phyloP scores from a whole-genome alignment of 148 eudicot genomes.

The Silene latifolia region DNA sequence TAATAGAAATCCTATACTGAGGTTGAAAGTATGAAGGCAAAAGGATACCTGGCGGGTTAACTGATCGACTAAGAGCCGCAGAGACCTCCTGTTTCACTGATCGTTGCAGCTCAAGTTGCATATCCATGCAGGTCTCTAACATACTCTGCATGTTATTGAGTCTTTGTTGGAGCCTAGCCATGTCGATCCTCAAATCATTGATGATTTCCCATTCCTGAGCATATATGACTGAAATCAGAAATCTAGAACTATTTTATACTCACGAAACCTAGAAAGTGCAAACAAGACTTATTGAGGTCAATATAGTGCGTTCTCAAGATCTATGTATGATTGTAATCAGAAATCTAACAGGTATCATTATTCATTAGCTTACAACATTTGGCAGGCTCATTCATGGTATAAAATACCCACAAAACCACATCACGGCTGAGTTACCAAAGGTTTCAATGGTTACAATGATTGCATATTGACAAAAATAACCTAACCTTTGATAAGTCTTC shows the following conservation, averaged over 20 bases:
- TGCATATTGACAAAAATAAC: no score
- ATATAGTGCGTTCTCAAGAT: neutral
- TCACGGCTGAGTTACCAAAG: neutral
- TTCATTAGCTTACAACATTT: neutral
- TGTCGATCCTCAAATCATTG: conserved; percentile 74
- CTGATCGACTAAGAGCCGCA: conserved; percentile 65
- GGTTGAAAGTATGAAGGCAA: neutral
- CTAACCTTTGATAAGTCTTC: no score
- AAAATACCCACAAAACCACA: no score
- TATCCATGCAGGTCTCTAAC: conserved; percentile 92
- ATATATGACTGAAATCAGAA: conserved; percentile 5
- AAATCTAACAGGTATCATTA: neutral
- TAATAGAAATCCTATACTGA: neutral
- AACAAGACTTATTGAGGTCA: neutral
- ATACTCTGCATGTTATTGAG: conserved; percentile 83
- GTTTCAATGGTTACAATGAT: neutral
- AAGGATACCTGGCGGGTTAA: conserved; percentile 40
- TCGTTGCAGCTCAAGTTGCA: conserved; percentile 88
- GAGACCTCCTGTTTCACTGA: conserved; percentile 70
- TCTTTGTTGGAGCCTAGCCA: conserved; percentile 81
- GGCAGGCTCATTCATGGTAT: neutral
- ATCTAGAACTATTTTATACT: no score
- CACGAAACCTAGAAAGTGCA: neutral
- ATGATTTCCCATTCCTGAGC: conserved; percentile 80
- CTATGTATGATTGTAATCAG: neutral